These are phyloP conservation scores for Acanthochlamys bracteata DNA, from an alignment of 106 monocot genomes.

Conservation along the genomic window DNA sequence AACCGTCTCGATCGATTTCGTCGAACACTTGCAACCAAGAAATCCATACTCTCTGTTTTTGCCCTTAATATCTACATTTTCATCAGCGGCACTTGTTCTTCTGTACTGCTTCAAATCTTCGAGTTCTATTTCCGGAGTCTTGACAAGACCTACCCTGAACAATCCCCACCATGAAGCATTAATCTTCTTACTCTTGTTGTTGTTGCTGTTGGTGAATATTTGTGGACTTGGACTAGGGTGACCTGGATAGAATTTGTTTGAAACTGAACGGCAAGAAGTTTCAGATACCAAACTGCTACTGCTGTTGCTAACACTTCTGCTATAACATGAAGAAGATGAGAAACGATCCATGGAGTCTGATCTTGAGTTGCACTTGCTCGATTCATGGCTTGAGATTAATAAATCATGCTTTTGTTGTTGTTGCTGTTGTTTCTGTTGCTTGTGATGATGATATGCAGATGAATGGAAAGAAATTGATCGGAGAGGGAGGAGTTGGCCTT, in stretches of 20 bases:
- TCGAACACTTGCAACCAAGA: not conserved
- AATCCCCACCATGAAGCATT: slow-evolving; percentile 9
- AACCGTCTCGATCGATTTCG: not conserved
- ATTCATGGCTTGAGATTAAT: not conserved
- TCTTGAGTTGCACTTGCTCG: slow-evolving; percentile 2
- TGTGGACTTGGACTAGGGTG: slow-evolving; percentile 30
- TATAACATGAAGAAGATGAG: not conserved
- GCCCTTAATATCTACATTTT: not conserved
- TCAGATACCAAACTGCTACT: slow-evolving; percentile 9
- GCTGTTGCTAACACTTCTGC: slow-evolving; percentile 13
- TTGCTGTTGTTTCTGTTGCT: no score
- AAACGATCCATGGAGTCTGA: slow-evolving; percentile 7
- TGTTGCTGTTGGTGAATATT: slow-evolving; percentile 5
- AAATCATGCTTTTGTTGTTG: not conserved
- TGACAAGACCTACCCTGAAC: slow-evolving; percentile 17
- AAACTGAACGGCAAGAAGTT: not conserved
- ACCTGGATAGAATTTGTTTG: slow-evolving; percentile 12
- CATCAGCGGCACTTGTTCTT: not conserved
- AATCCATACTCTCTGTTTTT: not conserved
- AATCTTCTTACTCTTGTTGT: not conserved
- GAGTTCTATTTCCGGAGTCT: slow-evolving; percentile 20
- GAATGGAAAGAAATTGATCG: not conserved
- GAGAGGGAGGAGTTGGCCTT: not conserved
- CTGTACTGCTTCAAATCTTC: not conserved
- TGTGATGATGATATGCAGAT: no score